Evolutionary conservation across 768 basidiomycete genomes (phyloP), one percentile per base, ranked within the genome.

Genomic region (Lepiota venenata): DNA sequence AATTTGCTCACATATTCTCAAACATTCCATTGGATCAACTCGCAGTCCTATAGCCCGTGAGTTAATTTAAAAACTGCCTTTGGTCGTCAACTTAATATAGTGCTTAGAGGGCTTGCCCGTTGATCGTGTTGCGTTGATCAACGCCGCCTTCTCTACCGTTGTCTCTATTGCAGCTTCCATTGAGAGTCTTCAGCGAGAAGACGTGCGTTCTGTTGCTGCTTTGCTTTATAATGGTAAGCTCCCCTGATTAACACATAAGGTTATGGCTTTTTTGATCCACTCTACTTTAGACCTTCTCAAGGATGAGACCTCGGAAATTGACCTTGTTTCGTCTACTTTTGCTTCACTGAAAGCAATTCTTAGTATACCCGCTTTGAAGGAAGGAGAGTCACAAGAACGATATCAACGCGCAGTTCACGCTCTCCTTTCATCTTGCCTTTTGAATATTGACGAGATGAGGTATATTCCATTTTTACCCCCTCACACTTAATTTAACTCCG

Each of bases 371-470:
- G 68, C 74, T 5, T 67, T 69, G 0, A 56, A 67, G 43, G 68
- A 74, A 18, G 58, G 73, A 15, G 74, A 75, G 43, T 76, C 69
- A 14, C 70, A 69, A 38, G 78, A 81, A 18, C 74, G 77, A 52
- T 91, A 84, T 61, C 76, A 75, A 12, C 78, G 78, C 4, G 66
- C 88, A 14, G 70, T 91, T 0, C 88, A 96, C 63, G 90, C 91
- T 16, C 68, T 97, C 16, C 71, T 98, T n/a, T 95, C 92, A 0
- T 79, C 87, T 0, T 93, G 91, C 63, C 70, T 98, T 32, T 73
- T 86, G 45, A 90, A 96, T 63, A 78, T 98, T 20, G 95, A 98
- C 63, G 90, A 87, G 57, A 93, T 97, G 88, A 82, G 93, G 93
- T 93, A 47, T 56, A 84, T 59, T 18, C 14, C 12, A 36, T 12